A percentile compares a stretch with the other conserved stretches of the same genome.
phyloP scores from a whole-genome alignment of 1,284 basidiomycete species.

The Apiotrichum montevideense region DNA sequence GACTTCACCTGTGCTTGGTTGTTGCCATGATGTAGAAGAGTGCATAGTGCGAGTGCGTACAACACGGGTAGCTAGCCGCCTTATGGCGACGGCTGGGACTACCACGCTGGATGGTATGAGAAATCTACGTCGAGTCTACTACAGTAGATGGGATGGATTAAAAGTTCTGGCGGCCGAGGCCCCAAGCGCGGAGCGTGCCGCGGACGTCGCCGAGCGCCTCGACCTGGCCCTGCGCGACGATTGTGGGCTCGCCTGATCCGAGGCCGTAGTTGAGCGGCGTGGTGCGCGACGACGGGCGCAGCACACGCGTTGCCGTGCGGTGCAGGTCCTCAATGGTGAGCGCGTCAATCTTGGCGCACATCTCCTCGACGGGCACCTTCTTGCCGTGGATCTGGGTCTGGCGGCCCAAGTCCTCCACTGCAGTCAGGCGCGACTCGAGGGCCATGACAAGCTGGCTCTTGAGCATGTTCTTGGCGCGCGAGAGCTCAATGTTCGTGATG shows the following conservation, averaged over 20 bases:
- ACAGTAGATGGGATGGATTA: not conserved
- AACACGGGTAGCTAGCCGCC: not conserved
- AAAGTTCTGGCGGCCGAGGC: slow-evolving; percentile 30
- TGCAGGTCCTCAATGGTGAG: slow-evolving; percentile 58
- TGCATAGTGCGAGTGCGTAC: not conserved
- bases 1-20: too few relatives aligned
- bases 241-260: slow-evolving; percentile 47
- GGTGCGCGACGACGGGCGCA: slow-evolving; percentile 31
- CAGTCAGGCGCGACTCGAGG: slow-evolving; percentile 80
- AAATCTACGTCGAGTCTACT: not conserved
- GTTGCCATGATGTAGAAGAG: not conserved
- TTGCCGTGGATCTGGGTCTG: slow-evolving; percentile 86
- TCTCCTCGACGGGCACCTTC: slow-evolving; percentile 81
- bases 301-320: slow-evolving; percentile 41
- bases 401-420: slow-evolving; percentile 65
- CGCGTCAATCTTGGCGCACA: slow-evolving; percentile 82
- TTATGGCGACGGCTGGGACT: too few relatives aligned
- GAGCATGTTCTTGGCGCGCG: slow-evolving; percentile 90
- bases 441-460: slow-evolving; percentile 94
- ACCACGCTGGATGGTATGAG: not conserved
- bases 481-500: slow-evolving; percentile 57
- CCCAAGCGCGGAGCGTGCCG: slow-evolving; percentile 40
- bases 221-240: slow-evolving; percentile 48
- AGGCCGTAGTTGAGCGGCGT: slow-evolving; percentile 40
- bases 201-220: slow-evolving; percentile 41